Evolutionary conservation across 2,329 filamentous ascomycete species (phyloP).

Genomic region (Ceratocystis alfenasii): DNA sequence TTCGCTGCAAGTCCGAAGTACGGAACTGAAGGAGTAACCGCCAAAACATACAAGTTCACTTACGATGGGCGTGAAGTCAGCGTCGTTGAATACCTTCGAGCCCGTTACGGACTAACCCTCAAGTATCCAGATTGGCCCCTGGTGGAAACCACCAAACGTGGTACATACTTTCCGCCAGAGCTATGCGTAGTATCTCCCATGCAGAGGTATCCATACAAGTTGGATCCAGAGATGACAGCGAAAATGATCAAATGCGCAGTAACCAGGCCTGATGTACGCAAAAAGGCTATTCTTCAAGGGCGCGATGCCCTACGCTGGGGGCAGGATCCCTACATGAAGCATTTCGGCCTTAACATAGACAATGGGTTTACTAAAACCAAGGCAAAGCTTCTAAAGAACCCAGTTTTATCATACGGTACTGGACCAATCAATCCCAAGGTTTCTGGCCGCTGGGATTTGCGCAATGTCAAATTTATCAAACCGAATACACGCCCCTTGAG

Average conservation of each 20-base stretch:
- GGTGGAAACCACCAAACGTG: constrained; percentile 43
- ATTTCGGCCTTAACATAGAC: constrained; percentile 64
- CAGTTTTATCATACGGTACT: constrained; percentile 34
- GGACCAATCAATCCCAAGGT: constrained; percentile 48
- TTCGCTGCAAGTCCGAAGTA: constrained; percentile 39
- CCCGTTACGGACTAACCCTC: constrained; percentile 43
- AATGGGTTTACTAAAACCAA: constrained; percentile 51
- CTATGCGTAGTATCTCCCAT: constrained; percentile 40
- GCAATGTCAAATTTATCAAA: constrained; percentile 53
- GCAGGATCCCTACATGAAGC: constrained; percentile 54
- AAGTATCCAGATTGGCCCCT: constrained; percentile 41
- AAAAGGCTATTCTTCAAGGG: constrained; percentile 53
- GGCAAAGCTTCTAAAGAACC: constrained; percentile 59
- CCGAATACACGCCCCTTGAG: constrained; percentile 51
- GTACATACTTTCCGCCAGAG: constrained; percentile 48
- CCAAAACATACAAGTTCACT: constrained; percentile 45
- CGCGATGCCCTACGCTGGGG: constrained; percentile 56
- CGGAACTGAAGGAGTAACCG: constrained; percentile 36
- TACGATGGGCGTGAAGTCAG: constrained; percentile 35
- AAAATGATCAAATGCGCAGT: constrained; percentile 93
- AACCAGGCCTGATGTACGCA: constrained; percentile 58
- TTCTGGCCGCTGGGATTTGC: constrained; percentile 74
- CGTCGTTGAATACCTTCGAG: constrained; percentile 44
- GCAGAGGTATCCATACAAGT: constrained; percentile 52
- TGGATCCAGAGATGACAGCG: constrained; percentile 53